Evolutionary conservation across 768 basidiomycete genomes (phyloP).

Genomic region (Tricholoma matsutake): DNA sequence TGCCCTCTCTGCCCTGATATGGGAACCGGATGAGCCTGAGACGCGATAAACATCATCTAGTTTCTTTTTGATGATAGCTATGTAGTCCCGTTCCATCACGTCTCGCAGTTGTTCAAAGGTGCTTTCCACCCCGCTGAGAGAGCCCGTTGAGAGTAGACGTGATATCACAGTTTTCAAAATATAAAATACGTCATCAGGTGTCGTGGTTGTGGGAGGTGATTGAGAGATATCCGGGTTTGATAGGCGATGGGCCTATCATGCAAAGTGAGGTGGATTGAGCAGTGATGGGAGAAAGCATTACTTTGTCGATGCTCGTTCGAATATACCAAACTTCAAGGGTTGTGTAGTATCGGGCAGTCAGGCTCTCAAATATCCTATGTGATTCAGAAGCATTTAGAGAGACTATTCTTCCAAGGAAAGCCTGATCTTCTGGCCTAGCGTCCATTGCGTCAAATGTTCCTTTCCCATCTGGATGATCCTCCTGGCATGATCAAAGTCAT

Average conservation of each 20-base stretch:
- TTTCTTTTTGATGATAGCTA: constrained; percentile 75
- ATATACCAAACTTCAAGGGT: constrained; percentile 94
- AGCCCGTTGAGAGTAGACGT: constrained; percentile 77
- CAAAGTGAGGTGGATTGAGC: background rate
- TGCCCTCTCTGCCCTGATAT: constrained; percentile 62
- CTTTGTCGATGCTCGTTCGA: constrained; percentile 85
- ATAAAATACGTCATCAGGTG: constrained; percentile 95
- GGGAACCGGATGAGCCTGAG: constrained; percentile 37
- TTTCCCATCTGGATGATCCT: constrained; percentile 19
- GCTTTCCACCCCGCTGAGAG: constrained; percentile 51
- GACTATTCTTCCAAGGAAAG: constrained; percentile 15
- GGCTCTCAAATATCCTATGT: constrained; percentile 56
- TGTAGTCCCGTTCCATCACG: constrained; percentile 80
- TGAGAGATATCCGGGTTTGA: constrained; percentile 71
- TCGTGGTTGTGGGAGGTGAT: constrained; percentile 63
- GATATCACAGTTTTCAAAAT: constrained; percentile 83
- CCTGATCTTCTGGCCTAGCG: background rate
- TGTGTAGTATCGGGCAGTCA: constrained; percentile 74
- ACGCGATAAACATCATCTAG: constrained; percentile 85
- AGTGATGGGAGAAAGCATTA: constrained; percentile 24
- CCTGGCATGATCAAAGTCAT: constrained; percentile 7
- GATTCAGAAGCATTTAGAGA: constrained; percentile 51
- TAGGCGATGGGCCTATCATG: constrained; percentile 76
- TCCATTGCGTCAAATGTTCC: constrained; percentile 4
- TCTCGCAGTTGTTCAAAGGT: constrained; percentile 65